Base-by-base conservation (phyloP, 2,329 filamentous ascomycete species). In the Epichloe aotearoae region DNA sequence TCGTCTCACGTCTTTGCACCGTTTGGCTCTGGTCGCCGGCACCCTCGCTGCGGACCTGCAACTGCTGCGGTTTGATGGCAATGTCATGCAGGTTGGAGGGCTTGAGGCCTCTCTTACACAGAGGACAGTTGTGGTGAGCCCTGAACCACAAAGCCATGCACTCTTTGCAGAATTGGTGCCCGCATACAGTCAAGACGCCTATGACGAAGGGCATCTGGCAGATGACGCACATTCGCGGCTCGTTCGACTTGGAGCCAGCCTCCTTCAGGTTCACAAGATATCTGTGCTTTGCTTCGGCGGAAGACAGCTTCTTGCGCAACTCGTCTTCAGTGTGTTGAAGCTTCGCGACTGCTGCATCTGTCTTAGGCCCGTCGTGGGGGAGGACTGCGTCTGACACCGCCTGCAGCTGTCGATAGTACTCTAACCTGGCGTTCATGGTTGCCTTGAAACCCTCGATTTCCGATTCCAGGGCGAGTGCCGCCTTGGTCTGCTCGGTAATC, bases 351-450 rank as follows among this genome's bases (percentile, higher is more conserved):
- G 58, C 59, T 11, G 69, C 64, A 42, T 85, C 76, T 11, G 83
- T 70, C 2, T 71, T 72, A 12, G 78, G 59, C 11, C 84, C 82
- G 51, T 88, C 83, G 51, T 86, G 86, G 1, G 83, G 83, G 5
- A 79, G 77, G 0, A 97, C 88, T 17, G 81, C 87, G 62, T 97
- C 91, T 0, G 90, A 96, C n/a, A 97, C 82, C 26, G 80, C 78
- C 62, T 97, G 93, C 11, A 97, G 74, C 61, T 96, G 89, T 5
- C 84, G 82, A 62, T 97, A 97, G 62, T 89, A 97, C 52, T 93
- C 88, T 1, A 96, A 69, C 14, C 93, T 83, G 38, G 82, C 75
- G 60, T 97, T 97, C 80, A 95, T 90, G 0, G 84, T 80, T 15
- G 75, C 73, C 30, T 81, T 84, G 63, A 95, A 93, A 30, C 81